These are phyloP conservation scores for Curvularia eragrostidis DNA, from an alignment of 2,329 filamentous ascomycete species.

Conservation along the genomic window DNA sequence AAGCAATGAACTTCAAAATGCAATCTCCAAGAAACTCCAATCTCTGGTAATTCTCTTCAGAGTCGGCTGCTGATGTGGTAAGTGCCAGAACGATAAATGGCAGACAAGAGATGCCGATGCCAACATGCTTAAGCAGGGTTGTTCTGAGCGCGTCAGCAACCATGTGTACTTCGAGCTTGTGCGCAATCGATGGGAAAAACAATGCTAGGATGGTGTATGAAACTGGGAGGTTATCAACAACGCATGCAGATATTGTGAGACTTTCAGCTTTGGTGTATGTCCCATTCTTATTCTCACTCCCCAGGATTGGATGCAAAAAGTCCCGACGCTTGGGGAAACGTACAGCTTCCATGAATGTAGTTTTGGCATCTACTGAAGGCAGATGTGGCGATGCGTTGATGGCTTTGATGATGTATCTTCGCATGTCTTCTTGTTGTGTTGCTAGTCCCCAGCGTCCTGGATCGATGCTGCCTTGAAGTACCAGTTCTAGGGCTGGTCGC, in stretches of 20 bases:
- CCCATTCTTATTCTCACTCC: conserved; percentile 19
- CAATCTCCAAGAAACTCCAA: conserved; percentile 89
- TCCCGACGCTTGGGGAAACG: conserved; percentile 64
- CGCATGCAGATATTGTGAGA: conserved; percentile 59
- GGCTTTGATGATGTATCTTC: conserved; percentile 29
- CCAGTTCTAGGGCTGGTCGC: conserved; percentile 22
- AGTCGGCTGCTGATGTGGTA: conserved; percentile 66
- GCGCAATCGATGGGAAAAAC: conserved; percentile 75
- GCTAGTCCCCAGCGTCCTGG: conserved; percentile 35
- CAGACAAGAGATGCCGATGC: conserved; percentile 57
- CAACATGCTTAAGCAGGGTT: conserved; percentile 61
- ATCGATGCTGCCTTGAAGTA: conserved; percentile 11
- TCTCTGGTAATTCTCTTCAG: conserved; percentile 75
- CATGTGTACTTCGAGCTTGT: conserved; percentile 70
- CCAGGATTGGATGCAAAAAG: conserved; percentile 59
- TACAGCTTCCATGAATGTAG: conserved; percentile 24
- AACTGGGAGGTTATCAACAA: conserved; percentile 55
- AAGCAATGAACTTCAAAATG: conserved; percentile 76
- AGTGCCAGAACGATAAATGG: conserved; percentile 72
- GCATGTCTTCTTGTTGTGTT: conserved; percentile 26
- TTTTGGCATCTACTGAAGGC: background rate
- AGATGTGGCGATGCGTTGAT: background rate
- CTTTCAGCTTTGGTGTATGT: conserved; percentile 55
- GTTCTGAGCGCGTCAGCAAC: conserved; percentile 66
- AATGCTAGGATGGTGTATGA: conserved; percentile 59